Evolutionary conservation across 176 grass and related monocot genomes (phyloP).

Genomic region (Pontederia crassipes): DNA sequence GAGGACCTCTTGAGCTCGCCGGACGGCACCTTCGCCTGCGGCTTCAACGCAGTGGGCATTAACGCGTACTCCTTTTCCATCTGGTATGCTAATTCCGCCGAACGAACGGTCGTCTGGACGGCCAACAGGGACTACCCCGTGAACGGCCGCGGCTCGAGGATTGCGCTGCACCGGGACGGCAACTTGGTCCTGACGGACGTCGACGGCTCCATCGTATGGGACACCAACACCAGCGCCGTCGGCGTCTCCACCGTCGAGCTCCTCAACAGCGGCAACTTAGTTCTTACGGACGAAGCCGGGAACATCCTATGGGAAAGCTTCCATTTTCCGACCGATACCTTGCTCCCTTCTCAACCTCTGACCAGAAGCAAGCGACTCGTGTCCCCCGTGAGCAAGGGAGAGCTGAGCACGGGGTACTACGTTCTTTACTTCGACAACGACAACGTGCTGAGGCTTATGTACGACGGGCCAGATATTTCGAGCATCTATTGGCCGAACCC

Average conservation of each 20-base stretch:
- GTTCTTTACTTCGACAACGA: conserved; percentile 35
- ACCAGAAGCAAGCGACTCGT: conserved; percentile 22
- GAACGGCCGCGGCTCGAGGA: conserved; percentile 27
- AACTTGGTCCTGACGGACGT: conserved; percentile 28
- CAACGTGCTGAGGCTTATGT: conserved; percentile 35
- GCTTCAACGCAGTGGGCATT: conserved; percentile 1
- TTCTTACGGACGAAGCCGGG: conserved; percentile 23
- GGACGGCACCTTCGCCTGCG: too few species aligned
- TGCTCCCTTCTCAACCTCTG: conserved; percentile 26
- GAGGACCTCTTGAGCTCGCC: too few species aligned
- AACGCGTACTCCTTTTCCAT: conserved; percentile 52
- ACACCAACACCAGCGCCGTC: conserved; percentile 22
- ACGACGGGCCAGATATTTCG: conserved; percentile 21
- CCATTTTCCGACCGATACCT: conserved; percentile 25
- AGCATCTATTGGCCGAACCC: conserved; percentile 14
- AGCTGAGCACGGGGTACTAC: conserved; percentile 11
- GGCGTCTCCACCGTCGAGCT: conserved; percentile 20
- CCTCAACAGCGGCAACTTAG: conserved; percentile 38
- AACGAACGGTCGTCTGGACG: conserved; percentile 41
- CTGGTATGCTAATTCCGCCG: conserved; percentile 29
- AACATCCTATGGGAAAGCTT: conserved; percentile 17
- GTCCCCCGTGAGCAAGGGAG: conserved; percentile 1
- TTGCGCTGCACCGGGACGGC: conserved; percentile 41
- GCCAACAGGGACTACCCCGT: conserved; percentile 35
- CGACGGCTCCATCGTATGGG: conserved; percentile 47